Conservation (phyloP, 805 yeast genomes). For the Wickerhamiella slavikovae region DNA sequence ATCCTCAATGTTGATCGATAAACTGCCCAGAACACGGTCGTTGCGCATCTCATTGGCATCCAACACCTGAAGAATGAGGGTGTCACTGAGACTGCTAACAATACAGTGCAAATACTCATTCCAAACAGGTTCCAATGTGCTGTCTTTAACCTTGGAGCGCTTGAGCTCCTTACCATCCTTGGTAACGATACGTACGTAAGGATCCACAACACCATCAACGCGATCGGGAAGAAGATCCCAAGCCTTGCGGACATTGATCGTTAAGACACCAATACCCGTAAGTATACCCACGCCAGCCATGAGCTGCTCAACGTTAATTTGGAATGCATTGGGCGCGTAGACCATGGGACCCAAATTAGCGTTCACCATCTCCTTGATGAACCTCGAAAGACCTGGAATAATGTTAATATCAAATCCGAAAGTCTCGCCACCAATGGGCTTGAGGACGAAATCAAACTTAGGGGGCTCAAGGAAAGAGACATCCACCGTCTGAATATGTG, state of each 20-base stretch:
- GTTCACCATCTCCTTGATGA: slow-evolving; percentile 66
- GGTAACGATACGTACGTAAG: slow-evolving; percentile 56
- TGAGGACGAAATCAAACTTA: slow-evolving; percentile 63
- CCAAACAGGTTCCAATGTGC: slow-evolving; percentile 63
- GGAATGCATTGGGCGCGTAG: slow-evolving; percentile 79
- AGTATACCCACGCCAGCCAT: slow-evolving; percentile 62
- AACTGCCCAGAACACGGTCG: slow-evolving; percentile 63
- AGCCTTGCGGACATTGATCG: slow-evolving; percentile 47
- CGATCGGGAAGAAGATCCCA: slow-evolving; percentile 42
- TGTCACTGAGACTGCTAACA: slow-evolving; percentile 59
- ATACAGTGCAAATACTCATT: slow-evolving; percentile 56
- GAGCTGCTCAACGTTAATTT: slow-evolving; percentile 78
- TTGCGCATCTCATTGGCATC: slow-evolving; percentile 64
- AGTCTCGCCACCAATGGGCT: slow-evolving; percentile 59
- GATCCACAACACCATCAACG: slow-evolving; percentile 70
- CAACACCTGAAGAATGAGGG: slow-evolving; percentile 45
- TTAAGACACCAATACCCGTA: slow-evolving; percentile 73
- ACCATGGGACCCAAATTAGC: slow-evolving; percentile 79
- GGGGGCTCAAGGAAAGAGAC: slow-evolving; percentile 76
- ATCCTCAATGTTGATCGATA: slow-evolving; percentile 51
- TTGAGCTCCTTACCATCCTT: slow-evolving; percentile 31
- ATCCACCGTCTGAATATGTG: slow-evolving; percentile 82
- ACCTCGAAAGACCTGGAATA: slow-evolving; percentile 69
- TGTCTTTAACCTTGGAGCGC: slow-evolving; percentile 43
- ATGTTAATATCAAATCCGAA: slow-evolving; percentile 70